These are phyloP conservation scores for Cladosporium sp. DNA, from an alignment of 2,329 filamentous ascomycete genomes.

Conservation along the genomic window DNA sequence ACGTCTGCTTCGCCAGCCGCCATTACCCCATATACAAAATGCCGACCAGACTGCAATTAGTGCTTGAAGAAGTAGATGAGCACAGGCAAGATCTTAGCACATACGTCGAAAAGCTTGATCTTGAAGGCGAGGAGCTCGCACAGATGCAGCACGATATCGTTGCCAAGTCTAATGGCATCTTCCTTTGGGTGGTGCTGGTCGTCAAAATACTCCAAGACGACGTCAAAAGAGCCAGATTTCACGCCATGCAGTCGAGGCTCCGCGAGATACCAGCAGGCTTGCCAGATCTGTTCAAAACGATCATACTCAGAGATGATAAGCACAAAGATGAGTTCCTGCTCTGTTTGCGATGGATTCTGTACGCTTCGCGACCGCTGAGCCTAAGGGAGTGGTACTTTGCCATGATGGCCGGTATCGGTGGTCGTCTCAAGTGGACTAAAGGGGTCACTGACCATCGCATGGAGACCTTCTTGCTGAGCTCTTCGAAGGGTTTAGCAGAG, in stretches of 20 bases:
- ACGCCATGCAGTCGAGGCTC: slow-evolving; percentile 32
- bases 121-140: slow-evolving; percentile 20
- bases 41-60: slow-evolving; percentile 24
- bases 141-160: slow-evolving; percentile 30
- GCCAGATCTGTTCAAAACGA: slow-evolving; percentile 47
- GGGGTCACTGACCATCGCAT: slow-evolving; percentile 23
- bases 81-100: slow-evolving; percentile 31
- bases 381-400: slow-evolving; percentile 46
- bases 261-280: slow-evolving; percentile 40
- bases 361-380: slow-evolving; percentile 40
- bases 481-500: slow-evolving; percentile 51
- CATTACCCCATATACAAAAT: slow-evolving; percentile 43
- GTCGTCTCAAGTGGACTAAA: slow-evolving; percentile 9
- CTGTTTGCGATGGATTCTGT: slow-evolving; percentile 54
- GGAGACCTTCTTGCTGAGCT: slow-evolving; percentile 34
- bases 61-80: slow-evolving; percentile 34
- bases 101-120: slow-evolving; percentile 33
- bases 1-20: slow-evolving; percentile 40
- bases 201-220: slow-evolving; percentile 45
- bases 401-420: slow-evolving; percentile 27
- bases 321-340: slow-evolving; percentile 41
- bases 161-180: slow-evolving; percentile 39
- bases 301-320: slow-evolving; percentile 45
- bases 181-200: slow-evolving; percentile 46
- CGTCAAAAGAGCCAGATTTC: slow-evolving; percentile 28